phyloP scores from a whole-genome alignment of 371 early-diverging fungal genomes.

The Mucor mucedo region DNA sequence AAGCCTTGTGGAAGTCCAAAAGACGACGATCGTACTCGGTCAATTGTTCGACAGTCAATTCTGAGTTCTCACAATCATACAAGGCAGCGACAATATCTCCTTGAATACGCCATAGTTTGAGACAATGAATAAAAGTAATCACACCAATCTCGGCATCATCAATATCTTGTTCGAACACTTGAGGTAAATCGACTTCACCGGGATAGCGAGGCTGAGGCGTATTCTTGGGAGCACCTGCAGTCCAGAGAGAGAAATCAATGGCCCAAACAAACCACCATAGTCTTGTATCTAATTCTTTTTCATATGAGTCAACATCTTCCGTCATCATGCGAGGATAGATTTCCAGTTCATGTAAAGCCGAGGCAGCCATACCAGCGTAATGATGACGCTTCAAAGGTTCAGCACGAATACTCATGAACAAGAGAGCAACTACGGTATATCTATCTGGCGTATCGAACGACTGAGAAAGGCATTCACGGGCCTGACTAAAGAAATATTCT shows the following conservation, averaged over 20 bases:
- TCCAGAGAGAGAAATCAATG: constrained; percentile 47
- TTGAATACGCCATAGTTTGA: constrained; percentile 49
- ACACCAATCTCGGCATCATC: constrained; percentile 44
- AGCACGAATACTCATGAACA: constrained; percentile 36
- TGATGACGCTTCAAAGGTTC: constrained; percentile 37
- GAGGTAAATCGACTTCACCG: constrained; percentile 40
- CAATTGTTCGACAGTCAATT: constrained; percentile 51
- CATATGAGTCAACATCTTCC: constrained; percentile 43
- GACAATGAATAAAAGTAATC: constrained; percentile 33
- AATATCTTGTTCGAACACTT: constrained; percentile 51
- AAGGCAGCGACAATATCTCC: constrained; percentile 40
- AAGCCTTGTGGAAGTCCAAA: constrained; percentile 24
- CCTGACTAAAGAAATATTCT: constrained; percentile 50
- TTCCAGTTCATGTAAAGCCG: constrained; percentile 43
- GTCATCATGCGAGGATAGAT: constrained; percentile 51
- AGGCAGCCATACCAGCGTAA: constrained; percentile 55
- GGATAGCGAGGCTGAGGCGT: constrained; percentile 36
- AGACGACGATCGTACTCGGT: constrained; percentile 39
- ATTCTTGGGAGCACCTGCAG: constrained; percentile 41
- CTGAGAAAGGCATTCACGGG: constrained; percentile 44
- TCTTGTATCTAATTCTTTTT: constrained; percentile 53
- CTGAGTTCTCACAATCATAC: constrained; percentile 43
- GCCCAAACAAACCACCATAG: constrained; percentile 60
- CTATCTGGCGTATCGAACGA: constrained; percentile 53
- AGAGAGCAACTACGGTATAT: constrained; percentile 37